Base-by-base conservation (phyloP, 2,329 filamentous ascomycete genomes). In the Orbilia javanica region DNA sequence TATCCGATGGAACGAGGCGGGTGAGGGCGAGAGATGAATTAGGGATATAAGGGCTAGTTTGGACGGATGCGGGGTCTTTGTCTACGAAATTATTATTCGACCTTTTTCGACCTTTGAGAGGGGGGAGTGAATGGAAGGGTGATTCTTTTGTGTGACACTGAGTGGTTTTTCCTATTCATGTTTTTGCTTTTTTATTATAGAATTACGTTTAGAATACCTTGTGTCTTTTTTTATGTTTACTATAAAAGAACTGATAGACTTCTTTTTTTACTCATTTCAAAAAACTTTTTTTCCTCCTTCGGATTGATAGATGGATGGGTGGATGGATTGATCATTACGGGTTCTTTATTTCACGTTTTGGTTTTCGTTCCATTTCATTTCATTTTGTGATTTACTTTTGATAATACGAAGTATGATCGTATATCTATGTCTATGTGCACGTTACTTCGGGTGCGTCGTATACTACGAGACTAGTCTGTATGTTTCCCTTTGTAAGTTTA, bases 31-130 rank as follows among this genome's bases (percentile, higher is more conserved):
- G 66, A 8, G 62, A 39, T 66, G 63, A 52, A 57, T 57, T 8
- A 25, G 8, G 20, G 34, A 53, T 73, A 73, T 39, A 4, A 39
- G 60, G 73, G 73, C 73, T 77, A 77, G 73, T 77, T 77, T 77
- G 73, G 73, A 77, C 73, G 73, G 73, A 77, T 77, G 73, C 73
- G 73, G 73, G 65, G 73, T 71, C 73, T 77, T 77, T 77, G 73
- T 77, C 44, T 25, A 66, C 34, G 25, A 31, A 57, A n/a, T 10
- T 60, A 31, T 60, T 60, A n/a, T 22, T 22, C 34, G n/a, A 65
- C 48, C 55, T 55, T 65, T 44, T 64, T 60, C 34, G 55, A 60
- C 29, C 73, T 77, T 77, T 77, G 73, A 77, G 73, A 77, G 73
- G 73, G 73, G 73, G 52, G 55, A 50, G 52, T n/a, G 46, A 71